Percentiles rank a stretch among this genome's conserved stretches.
Evolutionary conservation across 495 filamentous ascomycete genomes (phyloP).

Genomic region (Saxispiralis lemnorum): DNA sequence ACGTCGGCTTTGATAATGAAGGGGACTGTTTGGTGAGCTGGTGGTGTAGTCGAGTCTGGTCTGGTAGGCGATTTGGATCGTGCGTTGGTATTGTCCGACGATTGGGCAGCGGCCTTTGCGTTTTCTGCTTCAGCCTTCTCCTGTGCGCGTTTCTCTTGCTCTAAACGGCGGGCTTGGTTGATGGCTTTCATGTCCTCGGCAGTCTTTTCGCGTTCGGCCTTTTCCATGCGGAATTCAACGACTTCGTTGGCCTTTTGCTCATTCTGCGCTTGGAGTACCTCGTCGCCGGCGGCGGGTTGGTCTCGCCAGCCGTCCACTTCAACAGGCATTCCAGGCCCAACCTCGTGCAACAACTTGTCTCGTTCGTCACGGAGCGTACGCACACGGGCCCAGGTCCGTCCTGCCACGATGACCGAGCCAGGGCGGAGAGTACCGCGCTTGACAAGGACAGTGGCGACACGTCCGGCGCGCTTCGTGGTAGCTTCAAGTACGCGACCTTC

Average conservation of each 20-base stretch:
- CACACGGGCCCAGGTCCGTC: slow-evolving; percentile 66
- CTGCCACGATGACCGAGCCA: slow-evolving; percentile 78
- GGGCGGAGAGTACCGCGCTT: slow-evolving; percentile 65
- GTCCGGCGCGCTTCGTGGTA: slow-evolving; percentile 71
- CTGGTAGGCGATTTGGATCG: not conserved
- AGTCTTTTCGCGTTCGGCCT: slow-evolving; percentile 39
- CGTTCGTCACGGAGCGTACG: slow-evolving; percentile 72
- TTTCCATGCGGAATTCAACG: slow-evolving; percentile 55
- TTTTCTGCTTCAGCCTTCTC: slow-evolving; percentile 23
- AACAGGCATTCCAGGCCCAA: slow-evolving; percentile 76
- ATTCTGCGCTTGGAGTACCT: slow-evolving; percentile 61
- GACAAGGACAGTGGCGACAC: slow-evolving; percentile 76
- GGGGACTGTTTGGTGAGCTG: slow-evolving; percentile 31
- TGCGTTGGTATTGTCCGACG: not conserved
- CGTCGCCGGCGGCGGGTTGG: slow-evolving; percentile 72
- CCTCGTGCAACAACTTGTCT: slow-evolving; percentile 49
- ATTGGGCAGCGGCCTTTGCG: not conserved
- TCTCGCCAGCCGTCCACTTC: slow-evolving; percentile 91
- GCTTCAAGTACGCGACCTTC: slow-evolving; percentile 94
- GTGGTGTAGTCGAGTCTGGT: slow-evolving; percentile 16
- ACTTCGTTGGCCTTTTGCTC: slow-evolving; percentile 69
- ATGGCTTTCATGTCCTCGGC: slow-evolving; percentile 59
- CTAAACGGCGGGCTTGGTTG: slow-evolving; percentile 46
- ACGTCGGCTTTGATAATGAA: slow-evolving; percentile 91
- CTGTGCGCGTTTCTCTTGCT: slow-evolving; percentile 40